These are phyloP conservation scores for Fusarium sp. DNA, from an alignment of 2,329 filamentous ascomycete species.

Conservation along the genomic window DNA sequence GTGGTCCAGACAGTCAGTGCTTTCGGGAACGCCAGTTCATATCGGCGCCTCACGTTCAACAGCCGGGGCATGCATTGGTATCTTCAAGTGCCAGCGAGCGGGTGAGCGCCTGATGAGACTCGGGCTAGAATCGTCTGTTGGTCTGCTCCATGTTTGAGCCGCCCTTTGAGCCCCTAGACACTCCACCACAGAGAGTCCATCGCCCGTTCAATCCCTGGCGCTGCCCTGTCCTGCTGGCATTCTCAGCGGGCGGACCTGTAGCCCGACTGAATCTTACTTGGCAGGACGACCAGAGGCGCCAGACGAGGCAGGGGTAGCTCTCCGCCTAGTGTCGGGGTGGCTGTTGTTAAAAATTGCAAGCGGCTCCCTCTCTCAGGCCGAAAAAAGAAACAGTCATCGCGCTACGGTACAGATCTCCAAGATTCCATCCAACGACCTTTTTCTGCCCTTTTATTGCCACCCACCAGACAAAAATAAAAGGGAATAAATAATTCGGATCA, in stretches of 20 bases:
- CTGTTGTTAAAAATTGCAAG: conserved; percentile 38
- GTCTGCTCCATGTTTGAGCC: conserved; percentile 15
- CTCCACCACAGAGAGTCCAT: conserved; percentile 19
- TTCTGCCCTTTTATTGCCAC: conserved; percentile 25
- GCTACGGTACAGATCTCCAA: conserved; percentile 23
- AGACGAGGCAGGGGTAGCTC: conserved; percentile 17
- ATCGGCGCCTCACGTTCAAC: conserved; percentile 15
- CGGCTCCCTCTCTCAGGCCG: conserved; percentile 31
- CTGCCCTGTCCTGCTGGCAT: conserved; percentile 15
- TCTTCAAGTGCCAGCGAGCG: conserved; percentile 16
- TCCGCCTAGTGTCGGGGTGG: conserved; percentile 28
- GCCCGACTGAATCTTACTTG: conserved; percentile 21
- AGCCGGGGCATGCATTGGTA: not conserved
- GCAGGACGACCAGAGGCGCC: conserved; percentile 30
- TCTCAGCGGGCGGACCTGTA: conserved; percentile 9
- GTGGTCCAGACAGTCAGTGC: conserved; percentile 15
- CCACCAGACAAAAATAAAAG: conserved; percentile 20
- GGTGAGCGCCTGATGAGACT: conserved; percentile 24
- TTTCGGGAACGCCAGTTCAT: conserved; percentile 13
- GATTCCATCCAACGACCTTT: conserved; percentile 6
- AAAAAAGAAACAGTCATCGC: conserved; percentile 35
- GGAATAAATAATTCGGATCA: not conserved
- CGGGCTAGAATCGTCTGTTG: conserved; percentile 23
- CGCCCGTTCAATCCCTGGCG: not conserved
- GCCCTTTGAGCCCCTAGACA: conserved; percentile 28